phyloP scores from a whole-genome alignment of 371 early-diverging fungal species.

The Actinomortierella ambigua region DNA sequence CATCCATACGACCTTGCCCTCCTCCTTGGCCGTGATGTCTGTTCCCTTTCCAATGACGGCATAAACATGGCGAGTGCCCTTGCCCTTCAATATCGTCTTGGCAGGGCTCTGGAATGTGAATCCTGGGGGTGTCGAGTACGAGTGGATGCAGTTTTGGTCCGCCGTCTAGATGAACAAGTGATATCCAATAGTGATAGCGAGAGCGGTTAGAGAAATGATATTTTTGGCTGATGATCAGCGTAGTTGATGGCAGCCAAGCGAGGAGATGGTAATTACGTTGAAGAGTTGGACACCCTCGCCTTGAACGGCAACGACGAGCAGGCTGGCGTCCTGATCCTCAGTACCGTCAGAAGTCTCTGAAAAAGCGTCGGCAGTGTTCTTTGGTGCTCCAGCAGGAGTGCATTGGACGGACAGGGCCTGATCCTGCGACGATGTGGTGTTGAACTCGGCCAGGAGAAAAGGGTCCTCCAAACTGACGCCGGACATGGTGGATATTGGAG shows the following conservation, averaged over 20 bases:
- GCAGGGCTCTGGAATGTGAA: slow-evolving; percentile 59
- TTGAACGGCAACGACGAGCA: slow-evolving; percentile 60
- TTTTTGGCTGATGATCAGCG: neutral
- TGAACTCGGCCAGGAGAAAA: slow-evolving; percentile 61
- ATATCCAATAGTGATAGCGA: too few species aligned
- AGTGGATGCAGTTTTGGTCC: slow-evolving; percentile 63
- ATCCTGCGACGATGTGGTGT: slow-evolving; percentile 48
- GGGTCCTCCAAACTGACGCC: slow-evolving; percentile 63
- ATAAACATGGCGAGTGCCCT: slow-evolving; percentile 55
- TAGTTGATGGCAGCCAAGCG: neutral
- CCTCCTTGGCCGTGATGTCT: slow-evolving; percentile 57
- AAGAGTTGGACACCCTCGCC: slow-evolving; percentile 65
- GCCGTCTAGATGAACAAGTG: slow-evolving; percentile 51
- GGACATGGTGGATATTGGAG: slow-evolving; percentile 48
- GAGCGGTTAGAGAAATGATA: too few species aligned
- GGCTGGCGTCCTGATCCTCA: slow-evolving; percentile 30
- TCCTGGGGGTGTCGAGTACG: slow-evolving; percentile 65
- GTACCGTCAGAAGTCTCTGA: slow-evolving; percentile 22
- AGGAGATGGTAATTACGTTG: slow-evolving; percentile 44
- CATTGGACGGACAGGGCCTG: slow-evolving; percentile 49
- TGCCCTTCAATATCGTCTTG: slow-evolving; percentile 38
- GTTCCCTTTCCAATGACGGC: slow-evolving; percentile 59
- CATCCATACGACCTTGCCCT: slow-evolving; percentile 58
- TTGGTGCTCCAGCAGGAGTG: slow-evolving; percentile 40
- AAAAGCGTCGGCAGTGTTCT: slow-evolving; percentile 9